A percentile compares a stretch with the other conserved stretches of the same genome.
Conservation (phyloP, 148 eudicot genomes). For the Rhododendron williamsianum region DNA sequence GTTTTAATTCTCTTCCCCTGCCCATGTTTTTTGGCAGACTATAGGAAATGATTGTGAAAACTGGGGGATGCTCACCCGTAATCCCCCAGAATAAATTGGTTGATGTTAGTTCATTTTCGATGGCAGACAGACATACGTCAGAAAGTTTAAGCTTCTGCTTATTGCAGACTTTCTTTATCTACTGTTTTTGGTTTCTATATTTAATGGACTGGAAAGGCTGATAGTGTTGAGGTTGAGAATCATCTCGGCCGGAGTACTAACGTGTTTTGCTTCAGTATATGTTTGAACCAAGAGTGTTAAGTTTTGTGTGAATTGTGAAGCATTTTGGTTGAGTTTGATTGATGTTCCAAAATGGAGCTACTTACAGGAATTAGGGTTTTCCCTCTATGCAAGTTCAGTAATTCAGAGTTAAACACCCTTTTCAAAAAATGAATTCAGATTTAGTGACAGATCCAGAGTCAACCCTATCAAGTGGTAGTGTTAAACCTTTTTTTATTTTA, state of each 20-base stretch:
- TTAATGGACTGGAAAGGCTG: background rate
- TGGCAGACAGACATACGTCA: background rate
- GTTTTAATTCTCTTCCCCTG: conserved; percentile 8
- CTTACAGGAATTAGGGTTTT: background rate
- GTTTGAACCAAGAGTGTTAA: background rate
- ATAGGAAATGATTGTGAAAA: conserved; percentile 12
- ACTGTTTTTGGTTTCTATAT: background rate
- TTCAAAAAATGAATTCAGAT: background rate
- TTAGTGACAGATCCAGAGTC: background rate
- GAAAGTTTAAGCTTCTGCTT: background rate
- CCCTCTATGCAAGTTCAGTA: background rate
- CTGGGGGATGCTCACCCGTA: background rate
- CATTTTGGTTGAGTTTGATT: background rate
- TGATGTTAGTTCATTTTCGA: conserved; percentile 8
- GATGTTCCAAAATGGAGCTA: background rate
- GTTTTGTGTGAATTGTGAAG: background rate
- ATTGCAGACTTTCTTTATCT: background rate
- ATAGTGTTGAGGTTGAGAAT: background rate
- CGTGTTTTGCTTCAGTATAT: background rate
- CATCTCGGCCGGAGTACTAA: background rate
- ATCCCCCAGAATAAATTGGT: conserved; percentile 14
- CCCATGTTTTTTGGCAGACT: conserved; percentile 12
- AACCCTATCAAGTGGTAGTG: background rate
- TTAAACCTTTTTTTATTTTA: background rate
- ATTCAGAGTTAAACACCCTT: background rate